These are phyloP conservation scores for Brassica juncea DNA, from an alignment of 345 rosid species.

Conservation along the genomic window DNA sequence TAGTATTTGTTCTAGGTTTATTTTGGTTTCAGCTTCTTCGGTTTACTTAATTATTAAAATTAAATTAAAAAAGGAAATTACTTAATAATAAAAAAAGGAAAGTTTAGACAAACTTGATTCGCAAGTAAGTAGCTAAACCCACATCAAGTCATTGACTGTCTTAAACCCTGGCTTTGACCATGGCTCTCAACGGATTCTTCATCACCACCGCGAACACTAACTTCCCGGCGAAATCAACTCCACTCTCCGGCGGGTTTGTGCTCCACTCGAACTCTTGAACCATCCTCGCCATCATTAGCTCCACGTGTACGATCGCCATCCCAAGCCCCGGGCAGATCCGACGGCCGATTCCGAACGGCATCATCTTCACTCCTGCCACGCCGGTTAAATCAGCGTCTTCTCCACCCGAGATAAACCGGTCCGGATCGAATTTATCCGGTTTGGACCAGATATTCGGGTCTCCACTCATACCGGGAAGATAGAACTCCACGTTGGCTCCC, in stretches of 20 bases:
- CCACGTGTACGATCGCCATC: constrained; percentile 75
- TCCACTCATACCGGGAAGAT: constrained; percentile 49
- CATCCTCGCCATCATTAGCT: constrained; percentile 80
- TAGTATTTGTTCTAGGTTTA: too few relatives aligned
- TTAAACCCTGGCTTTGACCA: constrained; percentile 5
- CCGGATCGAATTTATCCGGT: constrained; percentile 72
- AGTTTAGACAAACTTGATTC: background rate
- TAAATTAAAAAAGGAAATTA: background rate
- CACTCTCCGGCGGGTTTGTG: constrained; percentile 40
- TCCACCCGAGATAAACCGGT: constrained; percentile 55
- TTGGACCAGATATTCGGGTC: constrained; percentile 67
- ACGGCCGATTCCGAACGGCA: constrained; percentile 80
- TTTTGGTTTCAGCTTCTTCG: background rate
- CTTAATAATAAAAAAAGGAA: background rate
- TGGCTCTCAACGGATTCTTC: constrained; percentile 70
- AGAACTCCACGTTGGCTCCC: constrained; percentile 62
- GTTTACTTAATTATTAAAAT: background rate
- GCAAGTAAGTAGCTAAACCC: background rate
- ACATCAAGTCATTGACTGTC: background rate
- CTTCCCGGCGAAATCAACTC: constrained; percentile 63
- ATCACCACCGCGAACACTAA: constrained; percentile 77
- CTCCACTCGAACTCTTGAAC: constrained; percentile 90
- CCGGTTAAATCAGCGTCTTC: constrained; percentile 79
- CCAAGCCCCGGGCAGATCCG: constrained; percentile 78
- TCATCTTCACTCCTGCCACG: constrained; percentile 61